Evolutionary conservation across 306 rosid species (phyloP).

Genomic region (Inga oerstediana): DNA sequence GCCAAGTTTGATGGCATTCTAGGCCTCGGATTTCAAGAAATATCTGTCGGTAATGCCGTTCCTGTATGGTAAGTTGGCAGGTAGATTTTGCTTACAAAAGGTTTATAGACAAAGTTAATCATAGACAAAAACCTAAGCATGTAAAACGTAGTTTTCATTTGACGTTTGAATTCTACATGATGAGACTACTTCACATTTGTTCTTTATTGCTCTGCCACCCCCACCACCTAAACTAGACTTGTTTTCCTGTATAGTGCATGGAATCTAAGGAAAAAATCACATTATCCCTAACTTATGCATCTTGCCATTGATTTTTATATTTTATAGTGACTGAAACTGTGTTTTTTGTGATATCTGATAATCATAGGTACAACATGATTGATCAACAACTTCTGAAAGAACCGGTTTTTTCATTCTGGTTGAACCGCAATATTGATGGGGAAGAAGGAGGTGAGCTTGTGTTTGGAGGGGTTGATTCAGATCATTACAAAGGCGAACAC

Average conservation of each 20-base stretch:
- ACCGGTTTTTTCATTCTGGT: conserved; percentile 50
- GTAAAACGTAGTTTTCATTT: background rate
- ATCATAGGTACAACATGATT: conserved; percentile 40
- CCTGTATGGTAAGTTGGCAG: conserved; percentile 53
- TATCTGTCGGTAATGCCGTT: conserved; percentile 37
- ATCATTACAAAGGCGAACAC: conserved; percentile 49
- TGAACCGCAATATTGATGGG: conserved; percentile 38
- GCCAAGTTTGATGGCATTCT: conserved; percentile 49
- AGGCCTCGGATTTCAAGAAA: conserved; percentile 47
- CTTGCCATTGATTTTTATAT: background rate
- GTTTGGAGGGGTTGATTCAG: conserved; percentile 46
- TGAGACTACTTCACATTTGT: background rate
- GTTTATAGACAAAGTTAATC: background rate
- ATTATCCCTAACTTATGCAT: no score
- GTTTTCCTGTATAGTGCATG: no score
- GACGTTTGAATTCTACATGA: background rate
- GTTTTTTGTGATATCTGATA: conserved; percentile 5
- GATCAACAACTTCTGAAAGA: conserved; percentile 35
- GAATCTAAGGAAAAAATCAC: no score
- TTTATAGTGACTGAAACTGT: background rate
- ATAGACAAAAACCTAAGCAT: background rate
- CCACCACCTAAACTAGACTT: no score
- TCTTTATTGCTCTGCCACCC: background rate
- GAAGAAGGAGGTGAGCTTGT: conserved; percentile 46
- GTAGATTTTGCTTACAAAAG: background rate